phyloP scores from a whole-genome alignment of 1,284 basidiomycete genomes.

The Trametes sp. region DNA sequence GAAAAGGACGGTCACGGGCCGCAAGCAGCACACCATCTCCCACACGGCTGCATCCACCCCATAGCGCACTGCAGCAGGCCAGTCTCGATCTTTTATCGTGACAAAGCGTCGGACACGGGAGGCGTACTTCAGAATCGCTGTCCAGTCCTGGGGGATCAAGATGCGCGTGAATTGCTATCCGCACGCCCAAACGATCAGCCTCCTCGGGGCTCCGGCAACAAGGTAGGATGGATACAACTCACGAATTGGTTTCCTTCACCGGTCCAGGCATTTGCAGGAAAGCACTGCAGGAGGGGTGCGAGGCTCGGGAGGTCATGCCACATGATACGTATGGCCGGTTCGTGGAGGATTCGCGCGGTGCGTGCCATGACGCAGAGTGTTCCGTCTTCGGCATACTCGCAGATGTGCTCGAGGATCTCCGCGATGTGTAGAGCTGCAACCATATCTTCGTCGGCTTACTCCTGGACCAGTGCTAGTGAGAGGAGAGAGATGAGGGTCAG shows the following conservation, averaged over 20 bases:
- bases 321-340: not conserved
- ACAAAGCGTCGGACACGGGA: not conserved
- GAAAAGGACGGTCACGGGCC: constrained; percentile 3
- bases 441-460: no score
- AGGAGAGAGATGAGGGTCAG: not conserved
- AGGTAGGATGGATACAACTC: not conserved
- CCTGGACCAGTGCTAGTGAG: not conserved
- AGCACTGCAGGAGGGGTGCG: not conserved
- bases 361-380: constrained; percentile 4
- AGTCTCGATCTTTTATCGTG: not conserved
- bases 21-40: not conserved
- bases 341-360: not conserved
- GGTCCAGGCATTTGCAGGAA: constrained; percentile 4
- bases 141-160: constrained; percentile 7
- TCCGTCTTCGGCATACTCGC: not conserved
- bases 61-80: not conserved
- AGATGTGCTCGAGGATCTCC: constrained; percentile 1
- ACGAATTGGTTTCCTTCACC: not conserved
- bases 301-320: not conserved
- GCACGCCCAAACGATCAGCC: no score
- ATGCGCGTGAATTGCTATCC: not conserved
- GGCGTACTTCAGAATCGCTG: constrained; percentile 1
- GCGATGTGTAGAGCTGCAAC: not conserved
- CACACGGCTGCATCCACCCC: not conserved
- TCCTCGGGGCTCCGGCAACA: no score